Evolutionary conservation across 1,284 basidiomycete genomes (phyloP), one percentile per base, ranked within the genome.

Genomic region (Trichosporon sp.): DNA sequence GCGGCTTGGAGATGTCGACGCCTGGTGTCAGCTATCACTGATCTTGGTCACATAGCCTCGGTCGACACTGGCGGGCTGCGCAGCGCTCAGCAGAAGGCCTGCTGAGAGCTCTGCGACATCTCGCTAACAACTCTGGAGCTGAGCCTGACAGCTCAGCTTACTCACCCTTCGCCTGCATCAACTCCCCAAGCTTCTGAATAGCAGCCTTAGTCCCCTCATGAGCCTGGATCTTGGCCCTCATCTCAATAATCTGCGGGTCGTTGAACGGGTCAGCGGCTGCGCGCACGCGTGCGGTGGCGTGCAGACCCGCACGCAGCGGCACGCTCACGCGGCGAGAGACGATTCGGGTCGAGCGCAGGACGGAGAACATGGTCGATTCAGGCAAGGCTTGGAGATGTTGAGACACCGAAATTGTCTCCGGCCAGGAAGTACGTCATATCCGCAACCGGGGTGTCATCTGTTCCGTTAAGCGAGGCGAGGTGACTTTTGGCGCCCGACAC

Each of bases 91-190:
- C n/a, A n/a, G n/a, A n/a, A n/a, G n/a, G n/a, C n/a, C n/a, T n/a
- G n/a, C n/a, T n/a, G n/a, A n/a, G n/a, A n/a, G n/a, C n/a, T n/a
- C n/a, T n/a, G n/a, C n/a, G n/a, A n/a, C n/a, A n/a, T n/a, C n/a
- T n/a, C n/a, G n/a, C n/a, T n/a, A n/a, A n/a, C n/a, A n/a, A n/a
- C n/a, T n/a, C n/a, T n/a, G n/a, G n/a, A n/a, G n/a, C n/a, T n/a
- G n/a, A n/a, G n/a, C n/a, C n/a, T n/a, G n/a, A n/a, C n/a, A 37
- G 19, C 14, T 13, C 34, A 13, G 13, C 10, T 37, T 49, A 70
- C 74, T 44, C 63, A 76, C 76, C 76, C 65, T 78, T 78, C 27
- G 59, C 37, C 64, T 73, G 60, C 73, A 78, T 75, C 2, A 78
- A 57, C 59, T 73, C 67, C 4, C 70, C 73, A 6, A 76, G 61